A percentile compares a stretch with the other conserved stretches of the same genome.
These are phyloP conservation scores for Metschnikowia matae DNA, from an alignment of 805 yeast species.

Conservation along the genomic window DNA sequence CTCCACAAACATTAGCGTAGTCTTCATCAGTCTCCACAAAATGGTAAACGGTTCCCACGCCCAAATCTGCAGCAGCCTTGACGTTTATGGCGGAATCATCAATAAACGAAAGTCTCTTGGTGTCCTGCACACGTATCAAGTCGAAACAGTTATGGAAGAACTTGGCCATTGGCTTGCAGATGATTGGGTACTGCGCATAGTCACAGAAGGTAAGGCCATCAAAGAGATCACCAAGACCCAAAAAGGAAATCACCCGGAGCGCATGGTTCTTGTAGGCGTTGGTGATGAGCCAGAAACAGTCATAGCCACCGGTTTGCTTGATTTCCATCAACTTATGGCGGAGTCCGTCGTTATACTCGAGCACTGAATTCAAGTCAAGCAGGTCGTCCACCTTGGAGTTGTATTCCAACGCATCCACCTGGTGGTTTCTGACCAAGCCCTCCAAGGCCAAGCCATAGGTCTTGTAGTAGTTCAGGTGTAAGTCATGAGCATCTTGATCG, in stretches of 20 bases:
- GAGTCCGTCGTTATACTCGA: constrained; percentile 55
- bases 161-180: constrained; percentile 84
- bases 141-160: constrained; percentile 63
- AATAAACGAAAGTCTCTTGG: constrained; percentile 50
- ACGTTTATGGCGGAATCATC: constrained; percentile 86
- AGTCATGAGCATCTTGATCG: constrained; percentile 67
- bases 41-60: constrained; percentile 70
- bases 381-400: constrained; percentile 89
- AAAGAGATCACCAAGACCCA: constrained; percentile 89
- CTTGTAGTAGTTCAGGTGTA: constrained; percentile 74
- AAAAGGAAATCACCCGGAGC: constrained; percentile 64
- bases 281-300: constrained; percentile 85
- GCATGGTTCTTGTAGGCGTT: constrained; percentile 95
- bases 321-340: constrained; percentile 50
- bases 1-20: constrained; percentile 27
- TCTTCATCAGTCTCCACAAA: constrained; percentile 69
- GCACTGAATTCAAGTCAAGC: constrained; percentile 75
- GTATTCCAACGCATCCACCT: constrained; percentile 84
- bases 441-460: constrained; percentile 91
- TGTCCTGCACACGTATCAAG: constrained; percentile 53
- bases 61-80: constrained; percentile 63
- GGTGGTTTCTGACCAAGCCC: constrained; percentile 68
- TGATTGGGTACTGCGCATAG: constrained; percentile 62
- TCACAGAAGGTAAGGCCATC: constrained; percentile 95
- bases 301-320: constrained; percentile 46